Percentiles rank a stretch among this genome's conserved stretches.
phyloP scores from a whole-genome alignment of 495 filamentous ascomycete species.

The Endocarpon pusillum region DNA sequence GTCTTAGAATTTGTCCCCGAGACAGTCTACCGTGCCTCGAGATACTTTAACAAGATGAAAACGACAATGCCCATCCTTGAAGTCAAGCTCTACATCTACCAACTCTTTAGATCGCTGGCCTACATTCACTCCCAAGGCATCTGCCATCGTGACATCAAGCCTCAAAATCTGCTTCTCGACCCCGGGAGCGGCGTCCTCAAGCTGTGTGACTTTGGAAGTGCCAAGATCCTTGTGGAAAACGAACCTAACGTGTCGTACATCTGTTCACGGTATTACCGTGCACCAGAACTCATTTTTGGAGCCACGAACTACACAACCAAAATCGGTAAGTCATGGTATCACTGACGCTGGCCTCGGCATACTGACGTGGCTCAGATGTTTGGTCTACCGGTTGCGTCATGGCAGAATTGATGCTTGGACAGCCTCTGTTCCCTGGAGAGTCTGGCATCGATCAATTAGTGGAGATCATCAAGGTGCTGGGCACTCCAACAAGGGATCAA shows the following conservation, averaged over 20 bases:
- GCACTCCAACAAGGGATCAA: slow-evolving; percentile 93
- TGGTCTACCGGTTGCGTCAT: slow-evolving; percentile 99
- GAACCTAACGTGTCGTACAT: slow-evolving; percentile 99
- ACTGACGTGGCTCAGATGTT: slow-evolving; percentile 52
- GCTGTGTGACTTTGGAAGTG: slow-evolving; percentile 96
- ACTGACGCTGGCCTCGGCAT: slow-evolving; percentile 4
- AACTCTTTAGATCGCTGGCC: slow-evolving; percentile 92
- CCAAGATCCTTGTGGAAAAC: slow-evolving; percentile 96
- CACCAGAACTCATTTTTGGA: slow-evolving; percentile 95
- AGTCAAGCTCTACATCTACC: slow-evolving; percentile 98
- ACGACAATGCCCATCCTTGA: slow-evolving; percentile 98
- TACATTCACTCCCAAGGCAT: slow-evolving; percentile 99
- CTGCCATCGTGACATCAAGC: slow-evolving; percentile 98
- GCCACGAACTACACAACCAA: slow-evolving; percentile 99
- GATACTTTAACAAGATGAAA: slow-evolving; percentile 99
- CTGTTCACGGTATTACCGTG: slow-evolving; percentile 96
- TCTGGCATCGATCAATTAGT: slow-evolving; percentile 97
- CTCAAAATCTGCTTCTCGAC: slow-evolving; percentile 90
- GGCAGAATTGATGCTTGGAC: slow-evolving; percentile 97
- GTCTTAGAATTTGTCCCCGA: slow-evolving; percentile 97
- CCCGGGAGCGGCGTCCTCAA: slow-evolving; percentile 82
- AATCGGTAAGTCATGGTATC: slow-evolving; percentile 56
- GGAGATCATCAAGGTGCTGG: slow-evolving; percentile 98
- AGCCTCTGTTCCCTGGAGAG: slow-evolving; percentile 97
- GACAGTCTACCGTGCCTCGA: slow-evolving; percentile 94